Base-by-base conservation (phyloP, 257 asterid species). In the Fraxinus quadrangulata region DNA sequence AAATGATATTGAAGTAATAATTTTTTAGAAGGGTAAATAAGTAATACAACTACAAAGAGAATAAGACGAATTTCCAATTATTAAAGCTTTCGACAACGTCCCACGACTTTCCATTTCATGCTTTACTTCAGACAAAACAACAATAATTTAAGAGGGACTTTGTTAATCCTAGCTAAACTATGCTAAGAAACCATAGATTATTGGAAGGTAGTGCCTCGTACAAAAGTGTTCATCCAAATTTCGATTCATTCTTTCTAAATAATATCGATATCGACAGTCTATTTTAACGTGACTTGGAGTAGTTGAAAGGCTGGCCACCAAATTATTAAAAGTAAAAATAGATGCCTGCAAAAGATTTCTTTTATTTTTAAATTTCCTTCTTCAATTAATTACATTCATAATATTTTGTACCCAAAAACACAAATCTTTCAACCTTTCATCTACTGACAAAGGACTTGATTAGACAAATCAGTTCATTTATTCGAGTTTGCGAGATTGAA, bases 381-480 rank as follows among this genome's bases (percentile, higher is more conserved):
- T 7, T n/a, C 9, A 23, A 61, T 7, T 61, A 34, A 34, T 21
- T 61, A 21, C 11, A 5, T 54, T 17, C 61, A 54, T 1, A 54
- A 54, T 16, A 3, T 54, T 54, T 54, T 54, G 30, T 24, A 61
- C 68, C 14, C 3, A 2, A 23, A 61, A 23, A 24, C 33, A 61
- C 31, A 23, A 21, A 10, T 23, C 24, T 23, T 61, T 21, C 67
- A 61, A 61, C 16, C 34, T 77, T 3, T 39, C 61, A 78, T 77
- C 74, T 70, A 30, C 37, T 45, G 8, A 88, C 72, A 81, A 89
- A 94, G 34, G 81, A 83, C 63, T 82, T 88, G 77, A 90, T 70
- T 54, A 79, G 89, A 78, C 9, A 75, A 39, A 90, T 66, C 84
- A 94, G 40, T 37, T 92, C 93, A 14, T 71, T 82, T 37, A 87